A percentile compares a stretch with the other conserved stretches of the same genome.
Conservation (phyloP, 805 yeast genomes). For the Torulaspora franciscae region DNA sequence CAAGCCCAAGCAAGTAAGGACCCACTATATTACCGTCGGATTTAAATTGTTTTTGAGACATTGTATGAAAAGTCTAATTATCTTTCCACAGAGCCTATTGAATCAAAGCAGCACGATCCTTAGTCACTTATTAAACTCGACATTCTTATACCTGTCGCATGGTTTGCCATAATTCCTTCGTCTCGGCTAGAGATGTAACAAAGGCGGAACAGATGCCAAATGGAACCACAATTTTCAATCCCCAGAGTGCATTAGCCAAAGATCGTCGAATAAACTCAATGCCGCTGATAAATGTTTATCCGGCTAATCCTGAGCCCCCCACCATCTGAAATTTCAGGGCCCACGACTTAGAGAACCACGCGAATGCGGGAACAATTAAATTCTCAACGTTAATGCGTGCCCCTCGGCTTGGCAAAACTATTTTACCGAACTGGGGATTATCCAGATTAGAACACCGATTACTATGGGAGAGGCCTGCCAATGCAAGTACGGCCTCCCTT, state of each 20-base stretch:
- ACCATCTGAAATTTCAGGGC: not conserved
- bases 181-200: not conserved
- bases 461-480: no score
- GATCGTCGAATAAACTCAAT: not conserved
- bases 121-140: no score
- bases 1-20: conserved; percentile 19
- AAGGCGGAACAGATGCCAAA: not conserved
- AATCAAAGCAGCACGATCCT: not conserved
- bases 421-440: not conserved
- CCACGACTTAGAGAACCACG: not conserved
- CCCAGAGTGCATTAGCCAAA: not conserved
- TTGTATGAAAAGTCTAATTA: not conserved
- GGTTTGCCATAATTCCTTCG: no score
- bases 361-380: not conserved
- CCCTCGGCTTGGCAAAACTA: not conserved
- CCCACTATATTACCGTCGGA: conserved; percentile 21
- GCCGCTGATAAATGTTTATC: no score
- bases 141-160: no score
- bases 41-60: conserved; percentile 21
- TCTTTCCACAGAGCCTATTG: not conserved
- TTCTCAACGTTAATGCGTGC: not conserved
- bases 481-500: no score
- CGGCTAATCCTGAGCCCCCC: not conserved
- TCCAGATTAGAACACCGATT: no score
- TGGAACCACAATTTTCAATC: not conserved